Conservation (phyloP, 1,139 yeast genomes). For the Yamadazyma kanchanaburiensis region DNA sequence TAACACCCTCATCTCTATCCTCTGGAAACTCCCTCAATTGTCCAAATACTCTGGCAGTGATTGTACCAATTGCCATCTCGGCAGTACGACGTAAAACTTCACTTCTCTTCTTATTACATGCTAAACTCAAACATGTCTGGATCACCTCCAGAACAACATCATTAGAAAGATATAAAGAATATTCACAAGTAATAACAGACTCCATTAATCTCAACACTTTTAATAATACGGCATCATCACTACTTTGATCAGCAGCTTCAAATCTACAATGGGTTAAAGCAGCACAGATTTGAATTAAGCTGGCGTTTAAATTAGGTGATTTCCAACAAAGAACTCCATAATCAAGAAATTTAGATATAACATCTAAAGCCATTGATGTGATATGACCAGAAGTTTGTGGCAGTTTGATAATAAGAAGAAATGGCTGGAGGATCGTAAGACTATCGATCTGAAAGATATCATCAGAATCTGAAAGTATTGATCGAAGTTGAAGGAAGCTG, state of each 20-base stretch:
- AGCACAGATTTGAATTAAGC: conserved; percentile 61
- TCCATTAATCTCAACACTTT: conserved; percentile 79
- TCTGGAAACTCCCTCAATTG: conserved; percentile 59
- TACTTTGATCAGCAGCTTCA: conserved; percentile 90
- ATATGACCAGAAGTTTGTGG: conserved; percentile 83
- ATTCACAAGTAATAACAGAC: conserved; percentile 58
- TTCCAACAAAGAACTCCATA: conserved; percentile 52
- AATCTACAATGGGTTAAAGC: conserved; percentile 93
- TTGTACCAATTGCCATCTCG: conserved; percentile 74
- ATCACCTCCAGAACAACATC: conserved; percentile 85
- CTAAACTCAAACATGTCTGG: conserved; percentile 87
- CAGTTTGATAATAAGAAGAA: conserved; percentile 79
- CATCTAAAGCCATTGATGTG: conserved; percentile 75
- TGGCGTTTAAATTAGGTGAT: conserved; percentile 44
- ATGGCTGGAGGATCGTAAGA: conserved; percentile 78
- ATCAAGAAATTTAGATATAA: conserved; percentile 68
- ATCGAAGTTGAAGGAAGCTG: conserved; percentile 75
- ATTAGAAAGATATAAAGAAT: conserved; percentile 67
- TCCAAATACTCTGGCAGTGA: conserved; percentile 66
- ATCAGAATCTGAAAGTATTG: conserved; percentile 59
- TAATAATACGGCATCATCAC: conserved; percentile 87
- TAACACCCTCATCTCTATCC: conserved; percentile 36
- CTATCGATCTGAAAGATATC: conserved; percentile 62
- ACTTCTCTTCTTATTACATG: conserved; percentile 88
- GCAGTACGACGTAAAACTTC: conserved; percentile 89